These are phyloP conservation scores for Paxillus rubicundulus DNA, from an alignment of 768 basidiomycete genomes.

Conservation along the genomic window DNA sequence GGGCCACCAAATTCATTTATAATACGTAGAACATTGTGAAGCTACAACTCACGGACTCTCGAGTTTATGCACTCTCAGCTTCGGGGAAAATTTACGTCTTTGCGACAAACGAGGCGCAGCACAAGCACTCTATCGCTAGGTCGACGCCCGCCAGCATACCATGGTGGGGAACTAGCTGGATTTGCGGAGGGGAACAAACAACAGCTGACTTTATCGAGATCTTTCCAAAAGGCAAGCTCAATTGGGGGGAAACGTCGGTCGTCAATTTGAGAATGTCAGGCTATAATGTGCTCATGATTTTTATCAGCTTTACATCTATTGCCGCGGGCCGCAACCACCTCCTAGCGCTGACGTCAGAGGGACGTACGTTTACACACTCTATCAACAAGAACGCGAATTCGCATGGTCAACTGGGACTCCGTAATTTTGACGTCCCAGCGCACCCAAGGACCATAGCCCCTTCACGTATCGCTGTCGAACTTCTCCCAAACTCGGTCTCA, in stretches of 20 bases:
- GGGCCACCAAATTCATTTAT: background rate
- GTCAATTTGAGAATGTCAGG: background rate
- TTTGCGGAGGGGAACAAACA: slow-evolving; percentile 49
- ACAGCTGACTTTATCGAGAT: slow-evolving; percentile 60
- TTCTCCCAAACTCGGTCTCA: slow-evolving; percentile 52
- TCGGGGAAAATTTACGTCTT: slow-evolving; percentile 75
- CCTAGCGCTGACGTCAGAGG: slow-evolving; percentile 66
- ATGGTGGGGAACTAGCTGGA: slow-evolving; percentile 64
- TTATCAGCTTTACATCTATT: slow-evolving; percentile 64
- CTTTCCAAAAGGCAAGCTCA: slow-evolving; percentile 51
- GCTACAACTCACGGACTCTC: slow-evolving; percentile 56
- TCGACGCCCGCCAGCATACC: slow-evolving; percentile 44
- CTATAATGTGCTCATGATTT: slow-evolving; percentile 6
- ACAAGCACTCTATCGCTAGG: slow-evolving; percentile 39
- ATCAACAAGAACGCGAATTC: slow-evolving; percentile 72
- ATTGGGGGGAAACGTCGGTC: slow-evolving; percentile 64
- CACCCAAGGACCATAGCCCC: slow-evolving; percentile 15
- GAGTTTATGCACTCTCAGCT: slow-evolving; percentile 75
- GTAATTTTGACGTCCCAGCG: slow-evolving; percentile 52
- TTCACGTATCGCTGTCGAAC: slow-evolving; percentile 46
- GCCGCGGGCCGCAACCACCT: slow-evolving; percentile 71
- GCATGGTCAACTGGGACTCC: slow-evolving; percentile 81
- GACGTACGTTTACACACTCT: slow-evolving; percentile 78
- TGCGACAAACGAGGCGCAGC: slow-evolving; percentile 48
- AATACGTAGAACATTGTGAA: slow-evolving; percentile 60